Evolutionary conservation across 2,329 filamentous ascomycete genomes (phyloP), one percentile per base, ranked within the genome.

Genomic region (Pezizomycotina sp.): DNA sequence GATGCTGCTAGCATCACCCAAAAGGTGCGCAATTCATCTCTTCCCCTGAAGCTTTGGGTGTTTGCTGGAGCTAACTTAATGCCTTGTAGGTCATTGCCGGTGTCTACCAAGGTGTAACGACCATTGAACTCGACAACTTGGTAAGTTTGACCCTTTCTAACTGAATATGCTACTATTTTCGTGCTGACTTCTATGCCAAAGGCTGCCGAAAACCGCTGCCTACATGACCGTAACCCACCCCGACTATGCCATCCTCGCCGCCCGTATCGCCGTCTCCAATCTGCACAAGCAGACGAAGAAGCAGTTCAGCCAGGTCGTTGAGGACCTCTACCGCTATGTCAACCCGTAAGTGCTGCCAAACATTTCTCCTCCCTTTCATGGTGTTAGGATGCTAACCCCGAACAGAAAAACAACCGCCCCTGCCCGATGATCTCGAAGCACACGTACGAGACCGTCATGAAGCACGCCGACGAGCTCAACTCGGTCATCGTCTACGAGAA

Each of bases 281-380:
- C 77, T 98, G 42, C 89, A 98, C 75, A 98, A 98, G 66, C 89
- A 98, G 69, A 98, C 89, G 48, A 95, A 95, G 72, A 98, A 98
- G 69, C 86, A 95, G 58, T 98, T 91, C 66, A 95, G 89, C n/a
- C 68, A 81, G 31, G 89, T 98, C 42, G 71, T 98, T 52, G 76
- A 73, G 52, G 89, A 98, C 54, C 73, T 98, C 26, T 93, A 86
- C 64, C 70, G 89, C 65, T 98, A 93, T 60, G 66, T 92, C 60
- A 98, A 98, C 65, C 83, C 86, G 50, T 52, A 47, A 16, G 47
- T 38, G 31, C 8, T n/a, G 8, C 9, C 16, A 19, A n/a, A 15
- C 7, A 33, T 14, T 5, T 18, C 22, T 22, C 20, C 13, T 16
- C 10, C 8, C 3, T 4, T 2, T 10, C 19, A 19, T 26, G 9